Percentiles rank a stretch among this genome's conserved stretches.
Conservation (phyloP, 352 stramenopile species). For the Phytopythium ostracodes region DNA sequence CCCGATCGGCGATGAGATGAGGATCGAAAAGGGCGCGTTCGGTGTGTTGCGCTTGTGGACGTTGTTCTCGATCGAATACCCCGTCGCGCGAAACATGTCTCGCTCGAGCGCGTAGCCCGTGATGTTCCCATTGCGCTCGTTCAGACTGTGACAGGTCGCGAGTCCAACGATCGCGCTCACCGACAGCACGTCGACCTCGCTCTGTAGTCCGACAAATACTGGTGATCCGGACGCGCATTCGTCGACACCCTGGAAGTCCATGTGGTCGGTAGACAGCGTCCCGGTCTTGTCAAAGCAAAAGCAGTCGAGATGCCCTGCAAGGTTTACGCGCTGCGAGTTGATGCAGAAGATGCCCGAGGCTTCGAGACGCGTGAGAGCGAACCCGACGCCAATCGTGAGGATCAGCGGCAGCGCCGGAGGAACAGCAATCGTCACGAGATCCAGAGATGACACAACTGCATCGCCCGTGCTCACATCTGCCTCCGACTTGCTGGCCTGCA, state of each 20-base stretch:
- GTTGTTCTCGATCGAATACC: conserved; percentile 56
- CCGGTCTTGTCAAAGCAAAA: conserved; percentile 87
- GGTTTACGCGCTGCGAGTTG: conserved; percentile 66
- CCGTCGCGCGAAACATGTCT: conserved; percentile 69
- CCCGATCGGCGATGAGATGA: conserved; percentile 65
- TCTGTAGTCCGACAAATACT: conserved; percentile 51
- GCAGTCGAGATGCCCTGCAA: conserved; percentile 62
- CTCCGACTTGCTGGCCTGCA: conserved; percentile 26
- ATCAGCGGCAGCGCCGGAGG: conserved; percentile 60
- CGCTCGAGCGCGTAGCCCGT: conserved; percentile 68
- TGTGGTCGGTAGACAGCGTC: conserved; percentile 64
- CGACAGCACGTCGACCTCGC: conserved; percentile 67
- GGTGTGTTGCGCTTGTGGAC: conserved; percentile 38
- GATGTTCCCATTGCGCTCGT: conserved; percentile 39
- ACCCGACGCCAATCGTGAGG: conserved; percentile 57
- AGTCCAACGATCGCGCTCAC: conserved; percentile 54
- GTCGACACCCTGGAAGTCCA: conserved; percentile 74
- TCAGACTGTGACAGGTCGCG: conserved; percentile 65
- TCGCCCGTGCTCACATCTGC: conserved; percentile 21
- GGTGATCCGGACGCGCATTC: conserved; percentile 27
- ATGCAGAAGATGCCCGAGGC: conserved; percentile 62
- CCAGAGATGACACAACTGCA: conserved; percentile 41
- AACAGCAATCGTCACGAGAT: conserved; percentile 64
- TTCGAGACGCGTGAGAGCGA: conserved; percentile 52
- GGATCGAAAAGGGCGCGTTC: conserved; percentile 51